A percentile compares a stretch with the other conserved stretches of the same genome.
These are phyloP conservation scores for Albugo laibachii DNA, from an alignment of 352 stramenopile genomes.

Conservation along the genomic window DNA sequence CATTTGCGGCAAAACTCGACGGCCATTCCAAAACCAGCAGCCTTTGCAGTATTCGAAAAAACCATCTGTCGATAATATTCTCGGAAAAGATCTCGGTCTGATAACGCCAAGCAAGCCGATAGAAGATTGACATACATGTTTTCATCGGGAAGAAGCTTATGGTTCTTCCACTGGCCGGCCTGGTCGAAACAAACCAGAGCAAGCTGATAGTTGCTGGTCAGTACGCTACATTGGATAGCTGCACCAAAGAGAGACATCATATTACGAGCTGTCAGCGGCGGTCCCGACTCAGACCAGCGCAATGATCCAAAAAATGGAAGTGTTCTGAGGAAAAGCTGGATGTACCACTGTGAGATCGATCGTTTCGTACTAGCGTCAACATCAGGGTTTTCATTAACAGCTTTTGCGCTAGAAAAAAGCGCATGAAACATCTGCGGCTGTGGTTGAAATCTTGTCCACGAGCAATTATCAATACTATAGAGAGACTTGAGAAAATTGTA, in stretches of 20 bases:
- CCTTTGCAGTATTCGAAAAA: slow-evolving; percentile 13
- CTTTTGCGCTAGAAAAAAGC: slow-evolving; percentile 21
- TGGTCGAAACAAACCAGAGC: slow-evolving; percentile 27
- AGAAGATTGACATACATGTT: slow-evolving; percentile 68
- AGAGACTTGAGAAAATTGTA: no score
- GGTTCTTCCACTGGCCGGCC: neutral
- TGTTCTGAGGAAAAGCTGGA: slow-evolving; percentile 14
- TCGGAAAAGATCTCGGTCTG: slow-evolving; percentile 21
- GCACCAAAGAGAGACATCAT: slow-evolving; percentile 22
- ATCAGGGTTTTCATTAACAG: no score
- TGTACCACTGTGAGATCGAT: slow-evolving; percentile 1
- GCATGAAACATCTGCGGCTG: slow-evolving; percentile 45
- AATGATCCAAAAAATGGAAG: neutral
- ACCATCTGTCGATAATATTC: slow-evolving; percentile 37
- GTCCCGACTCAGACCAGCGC: neutral
- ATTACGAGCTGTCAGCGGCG: slow-evolving; percentile 16
- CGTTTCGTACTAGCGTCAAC: neutral
- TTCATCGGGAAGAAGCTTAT: slow-evolving; percentile 20
- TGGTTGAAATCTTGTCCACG: slow-evolving; percentile 9
- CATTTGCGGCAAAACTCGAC: slow-evolving; percentile 37
- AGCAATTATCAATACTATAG: no score
- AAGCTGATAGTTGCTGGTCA: slow-evolving; percentile 16
- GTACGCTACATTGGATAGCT: slow-evolving; percentile 42
- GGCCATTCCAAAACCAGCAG: slow-evolving; percentile 34
- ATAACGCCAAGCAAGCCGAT: slow-evolving; percentile 20